Percentiles rank a stretch among this genome's conserved stretches.
Evolutionary conservation across 345 rosid genomes (phyloP).

Genomic region (Sisymbrium irio): DNA sequence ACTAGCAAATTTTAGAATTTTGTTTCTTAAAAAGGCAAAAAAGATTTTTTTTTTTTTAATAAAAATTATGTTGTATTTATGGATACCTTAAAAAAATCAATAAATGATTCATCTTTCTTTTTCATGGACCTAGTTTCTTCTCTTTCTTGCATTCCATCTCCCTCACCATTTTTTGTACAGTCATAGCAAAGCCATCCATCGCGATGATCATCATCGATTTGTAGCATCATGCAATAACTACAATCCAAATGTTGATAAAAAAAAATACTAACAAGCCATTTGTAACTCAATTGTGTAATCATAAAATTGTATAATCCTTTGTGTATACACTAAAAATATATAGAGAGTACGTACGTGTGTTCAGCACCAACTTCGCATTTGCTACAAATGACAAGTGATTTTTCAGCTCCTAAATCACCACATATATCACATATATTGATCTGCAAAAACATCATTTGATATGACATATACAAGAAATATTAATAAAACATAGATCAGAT

Average conservation of each 20-base stretch:
- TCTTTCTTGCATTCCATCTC: constrained; percentile 23
- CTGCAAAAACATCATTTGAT: constrained; percentile 35
- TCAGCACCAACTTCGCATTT: constrained; percentile 58
- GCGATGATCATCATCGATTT: constrained; percentile 37
- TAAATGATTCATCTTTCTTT: background rate
- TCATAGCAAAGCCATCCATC: constrained; percentile 57
- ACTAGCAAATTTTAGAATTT: background rate
- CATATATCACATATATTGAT: constrained; percentile 62
- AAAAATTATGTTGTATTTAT: background rate
- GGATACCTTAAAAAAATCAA: background rate
- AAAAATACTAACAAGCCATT: background rate
- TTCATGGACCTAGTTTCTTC: background rate
- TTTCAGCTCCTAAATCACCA: constrained; percentile 57
- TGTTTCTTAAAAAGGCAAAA: background rate
- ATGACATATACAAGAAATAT: background rate
- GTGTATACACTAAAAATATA: background rate
- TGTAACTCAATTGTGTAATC: background rate
- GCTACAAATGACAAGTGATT: constrained; percentile 52
- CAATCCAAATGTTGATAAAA: background rate
- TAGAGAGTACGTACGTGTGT: constrained; percentile 45
- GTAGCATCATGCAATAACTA: constrained; percentile 62
- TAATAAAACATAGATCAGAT: background rate
- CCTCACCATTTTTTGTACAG: constrained; percentile 41
- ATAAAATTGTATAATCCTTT: too few relatives aligned
- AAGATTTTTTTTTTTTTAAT: background rate